Evolutionary conservation across 768 basidiomycete species (phyloP), one percentile per base, ranked within the genome.

Genomic region (Pholiota microspora): DNA sequence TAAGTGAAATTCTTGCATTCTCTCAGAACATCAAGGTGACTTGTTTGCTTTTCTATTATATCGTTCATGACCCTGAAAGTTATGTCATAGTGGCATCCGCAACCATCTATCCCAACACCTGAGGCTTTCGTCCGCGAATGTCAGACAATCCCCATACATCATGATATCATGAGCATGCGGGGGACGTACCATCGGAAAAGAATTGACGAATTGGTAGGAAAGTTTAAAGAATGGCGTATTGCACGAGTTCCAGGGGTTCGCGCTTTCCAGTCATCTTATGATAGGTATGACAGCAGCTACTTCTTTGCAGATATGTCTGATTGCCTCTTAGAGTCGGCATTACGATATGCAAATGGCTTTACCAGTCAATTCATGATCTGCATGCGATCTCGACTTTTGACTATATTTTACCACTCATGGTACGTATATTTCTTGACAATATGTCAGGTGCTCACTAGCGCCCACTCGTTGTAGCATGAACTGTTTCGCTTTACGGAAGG

Each of bases 191-290:
- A 90, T 63, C 71, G 73, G 56, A 72, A 68, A 13, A 78, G 87
- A 42, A 76, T 93, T 4, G 60, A 74, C 8, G 78, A 84, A 48
- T 77, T 92, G 4, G 83, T 88, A 1, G 69, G 77, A 18, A 77
- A 75, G 21, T 86, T 95, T 65, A 80, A 82, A 38, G 66, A 75
- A 16, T 92, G 89, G 92, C 78, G 89, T 28, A 75, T 77, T 34
- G 80, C 88, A 56, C 81, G 92, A 28, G 67, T 84, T 4, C 82
- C 90, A 16, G 91, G 92, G 3, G 81, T 84, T 23, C 82, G 86
- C 29, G 91, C 91, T 3, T 87, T 91, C 63, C 86, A 91, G 62
- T 94, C 91, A 0, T 85, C 80, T n/a, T 93, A 94, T 61, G 92
- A 95, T 64, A 81, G 86, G 81, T 85, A 76, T 66, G 45, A 52